A percentile compares a stretch with the other conserved stretches of the same genome.
Conservation (phyloP, 2,329 filamentous ascomycete species). For the Microsporum audouinii region DNA sequence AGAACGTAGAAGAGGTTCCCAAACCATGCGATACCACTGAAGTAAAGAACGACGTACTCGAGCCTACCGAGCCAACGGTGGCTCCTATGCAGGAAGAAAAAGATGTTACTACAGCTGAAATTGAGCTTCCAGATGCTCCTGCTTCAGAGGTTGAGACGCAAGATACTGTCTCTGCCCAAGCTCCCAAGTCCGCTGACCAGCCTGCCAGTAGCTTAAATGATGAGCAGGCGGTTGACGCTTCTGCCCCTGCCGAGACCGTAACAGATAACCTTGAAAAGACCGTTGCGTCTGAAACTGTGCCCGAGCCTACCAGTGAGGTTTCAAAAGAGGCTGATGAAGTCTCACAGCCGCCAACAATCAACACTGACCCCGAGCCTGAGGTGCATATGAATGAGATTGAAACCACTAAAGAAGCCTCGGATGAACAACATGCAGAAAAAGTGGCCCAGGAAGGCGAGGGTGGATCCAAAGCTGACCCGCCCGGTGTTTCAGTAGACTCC, state of each 20-base stretch:
- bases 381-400: not conserved
- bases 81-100: not conserved
- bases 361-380: not conserved
- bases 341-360: not conserved
- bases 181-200: not conserved
- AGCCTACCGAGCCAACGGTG: not conserved
- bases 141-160: not conserved
- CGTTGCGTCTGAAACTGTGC: not conserved
- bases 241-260: not conserved
- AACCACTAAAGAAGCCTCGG: not conserved
- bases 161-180: not conserved
- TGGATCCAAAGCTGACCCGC: not conserved
- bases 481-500: not conserved
- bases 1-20: not conserved
- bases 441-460: not conserved
- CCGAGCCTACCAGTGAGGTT: not conserved
- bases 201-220: not conserved
- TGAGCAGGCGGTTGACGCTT: not conserved
- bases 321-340: not conserved
- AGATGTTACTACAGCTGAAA: not conserved
- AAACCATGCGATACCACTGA: not conserved
- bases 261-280: not conserved
- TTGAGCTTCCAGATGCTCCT: not conserved
- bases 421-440: not conserved
- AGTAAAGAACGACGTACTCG: not conserved